Base-by-base conservation (phyloP, 345 rosid genomes). In the Psidium guajava region DNA sequence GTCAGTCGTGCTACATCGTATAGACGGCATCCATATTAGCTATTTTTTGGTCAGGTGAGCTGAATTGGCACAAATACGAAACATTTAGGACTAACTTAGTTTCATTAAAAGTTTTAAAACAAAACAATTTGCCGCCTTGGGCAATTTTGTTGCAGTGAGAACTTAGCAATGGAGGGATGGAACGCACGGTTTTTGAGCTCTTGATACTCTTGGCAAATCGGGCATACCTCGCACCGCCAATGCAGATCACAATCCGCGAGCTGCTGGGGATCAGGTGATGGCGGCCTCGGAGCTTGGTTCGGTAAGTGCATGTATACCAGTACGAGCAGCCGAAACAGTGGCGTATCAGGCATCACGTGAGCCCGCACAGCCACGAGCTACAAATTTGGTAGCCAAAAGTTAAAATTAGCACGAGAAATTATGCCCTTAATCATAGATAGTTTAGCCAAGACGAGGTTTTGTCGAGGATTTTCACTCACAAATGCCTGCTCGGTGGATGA, bases 401-500 rank as follows among this genome's bases (percentile, higher is more conserved):
- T 27, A 6, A 11, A 44, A 59, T n/a, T 40, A 58, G 47, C 28
- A 28, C 1, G 6, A 28, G 21, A 50, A 18, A 49, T 16, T 27
- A 14, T 27, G 57, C 15, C 83, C 44, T 81, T 9, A 82, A 27
- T n/a, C 42, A 61, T 61, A 61, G 21, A 61, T 32, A 25, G 83
- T 25, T n/a, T 44, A 81, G 55, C 20, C 27, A 28, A 51, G 51
- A 18, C 2, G 11, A 51, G 27, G 18, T 47, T 42, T 80, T 50
- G 14, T 50, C 1, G 54, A 16, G 28, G 25, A 25, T 40, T 28
- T 27, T 25, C 81, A 64, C 77, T 88, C 73, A 88, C 88, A 51
- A 9, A 89, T 87, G 52, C 36, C 18, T 57, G 85, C 87, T 74
- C 81, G 82, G 87, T 87, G 89, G 24, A 85, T 44, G 82, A 85